Percentiles rank a stretch among this genome's conserved stretches.
These are phyloP conservation scores for Abrus precatorius DNA, from an alignment of 306 rosid genomes.

Conservation along the genomic window DNA sequence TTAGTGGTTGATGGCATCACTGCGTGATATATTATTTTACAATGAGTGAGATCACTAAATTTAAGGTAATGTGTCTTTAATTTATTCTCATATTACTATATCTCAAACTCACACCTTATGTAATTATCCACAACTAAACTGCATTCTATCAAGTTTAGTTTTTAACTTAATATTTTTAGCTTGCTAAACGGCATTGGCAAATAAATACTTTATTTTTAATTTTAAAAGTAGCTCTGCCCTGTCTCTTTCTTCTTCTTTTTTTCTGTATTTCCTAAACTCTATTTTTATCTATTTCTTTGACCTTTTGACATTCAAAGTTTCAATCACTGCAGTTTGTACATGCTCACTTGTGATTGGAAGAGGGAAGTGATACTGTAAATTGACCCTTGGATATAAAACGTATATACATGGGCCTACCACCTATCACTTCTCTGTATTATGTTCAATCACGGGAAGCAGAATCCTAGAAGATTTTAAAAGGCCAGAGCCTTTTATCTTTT, in stretches of 20 bases:
- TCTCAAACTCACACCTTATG: background rate
- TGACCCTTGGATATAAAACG: background rate
- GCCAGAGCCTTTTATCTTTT: slow-evolving; percentile 15
- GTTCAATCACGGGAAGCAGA: slow-evolving; percentile 35
- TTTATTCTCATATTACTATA: too few relatives aligned
- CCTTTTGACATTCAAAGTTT: background rate
- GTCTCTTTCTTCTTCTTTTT: background rate
- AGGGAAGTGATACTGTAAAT: background rate
- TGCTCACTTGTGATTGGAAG: background rate
- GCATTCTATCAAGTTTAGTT: background rate
- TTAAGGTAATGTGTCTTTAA: too few relatives aligned
- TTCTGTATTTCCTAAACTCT: too few relatives aligned
- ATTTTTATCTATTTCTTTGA: background rate
- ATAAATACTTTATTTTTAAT: background rate
- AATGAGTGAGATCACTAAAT: too few relatives aligned
- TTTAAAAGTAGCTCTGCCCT: background rate
- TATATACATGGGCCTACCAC: slow-evolving; percentile 29
- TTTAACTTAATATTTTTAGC: background rate
- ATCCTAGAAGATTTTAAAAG: background rate
- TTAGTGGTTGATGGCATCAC: background rate
- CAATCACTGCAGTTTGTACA: background rate
- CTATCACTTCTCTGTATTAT: slow-evolving; percentile 10
- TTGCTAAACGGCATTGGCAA: background rate
- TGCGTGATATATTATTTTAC: background rate
- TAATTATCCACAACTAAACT: background rate